These are phyloP conservation scores for Salvia hispanica DNA, from an alignment of 257 asterid genomes.

Conservation along the genomic window DNA sequence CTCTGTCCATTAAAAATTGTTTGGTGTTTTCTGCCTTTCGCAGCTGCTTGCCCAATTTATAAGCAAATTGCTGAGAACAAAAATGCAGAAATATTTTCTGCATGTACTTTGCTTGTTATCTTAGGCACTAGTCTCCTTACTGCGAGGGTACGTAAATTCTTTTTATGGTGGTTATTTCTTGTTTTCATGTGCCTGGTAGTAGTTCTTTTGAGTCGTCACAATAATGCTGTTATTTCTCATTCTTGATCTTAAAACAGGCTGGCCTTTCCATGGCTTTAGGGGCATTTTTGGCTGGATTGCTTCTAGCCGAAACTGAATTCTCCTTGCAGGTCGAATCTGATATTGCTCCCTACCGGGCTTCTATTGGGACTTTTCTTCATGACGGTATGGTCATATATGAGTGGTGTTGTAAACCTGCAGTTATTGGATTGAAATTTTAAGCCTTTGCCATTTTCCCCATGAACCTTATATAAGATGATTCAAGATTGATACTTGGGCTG, in stretches of 20 bases:
- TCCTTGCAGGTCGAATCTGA: slow-evolving; percentile 99
- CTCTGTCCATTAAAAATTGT: slow-evolving; percentile 14
- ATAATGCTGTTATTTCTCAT: slow-evolving; percentile 20
- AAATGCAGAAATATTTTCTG: slow-evolving; percentile 98
- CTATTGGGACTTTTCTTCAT: slow-evolving; percentile 98
- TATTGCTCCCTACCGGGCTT: slow-evolving; percentile 99
- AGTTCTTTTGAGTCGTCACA: slow-evolving; percentile 10
- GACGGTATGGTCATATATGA: slow-evolving; percentile 64
- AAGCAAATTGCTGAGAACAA: slow-evolving; percentile 97
- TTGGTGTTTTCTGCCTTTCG: slow-evolving; percentile 33
- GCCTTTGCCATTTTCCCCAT: slow-evolving; percentile 2
- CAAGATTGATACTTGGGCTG: slow-evolving; percentile 18
- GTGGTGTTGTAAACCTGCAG: slow-evolving; percentile 17
- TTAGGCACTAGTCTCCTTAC: slow-evolving; percentile 96
- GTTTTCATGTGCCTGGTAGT: slow-evolving; percentile 14
- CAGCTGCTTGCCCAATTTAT: slow-evolving; percentile 94
- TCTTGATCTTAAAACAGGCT: slow-evolving; percentile 63
- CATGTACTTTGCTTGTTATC: slow-evolving; percentile 96
- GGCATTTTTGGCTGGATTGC: slow-evolving; percentile 99
- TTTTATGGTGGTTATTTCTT: slow-evolving; percentile 30
- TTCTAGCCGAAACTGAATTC: slow-evolving; percentile 98
- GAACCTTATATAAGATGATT: slow-evolving; percentile 5
- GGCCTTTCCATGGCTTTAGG: slow-evolving; percentile 99
- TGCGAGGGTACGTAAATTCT: slow-evolving; percentile 75
- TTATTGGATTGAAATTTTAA: slow-evolving; percentile 13